These are phyloP conservation scores for Oryza glaberrima DNA, from an alignment of 176 grass and related monocot genomes.

Conservation along the genomic window DNA sequence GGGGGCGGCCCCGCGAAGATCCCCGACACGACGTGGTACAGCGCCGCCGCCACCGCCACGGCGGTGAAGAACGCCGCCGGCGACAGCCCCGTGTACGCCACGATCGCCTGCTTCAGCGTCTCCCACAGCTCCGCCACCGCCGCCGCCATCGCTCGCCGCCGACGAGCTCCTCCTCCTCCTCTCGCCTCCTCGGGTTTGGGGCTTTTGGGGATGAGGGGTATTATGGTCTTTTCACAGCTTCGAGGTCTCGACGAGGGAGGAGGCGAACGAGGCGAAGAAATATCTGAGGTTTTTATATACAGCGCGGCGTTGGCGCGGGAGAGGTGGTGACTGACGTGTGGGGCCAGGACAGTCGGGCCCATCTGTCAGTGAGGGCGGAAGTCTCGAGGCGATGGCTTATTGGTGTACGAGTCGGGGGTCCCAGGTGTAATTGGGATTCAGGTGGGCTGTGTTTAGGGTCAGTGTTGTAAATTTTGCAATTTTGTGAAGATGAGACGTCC, in stretches of 20 bases:
- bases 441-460: neutral
- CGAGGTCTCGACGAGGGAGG: neutral
- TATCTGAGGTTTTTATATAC: slow-evolving; percentile 57
- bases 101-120: slow-evolving; percentile 76
- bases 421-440: neutral
- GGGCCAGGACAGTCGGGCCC: neutral
- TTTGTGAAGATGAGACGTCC: neutral
- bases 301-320: neutral
- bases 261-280: neutral
- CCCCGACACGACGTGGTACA: slow-evolving; percentile 77
- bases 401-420: neutral
- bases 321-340: neutral
- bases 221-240: slow-evolving; percentile 14
- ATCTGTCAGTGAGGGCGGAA: neutral
- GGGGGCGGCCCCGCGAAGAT: slow-evolving; percentile 54
- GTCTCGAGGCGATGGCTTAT: neutral
- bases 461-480: neutral
- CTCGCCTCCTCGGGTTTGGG: neutral
- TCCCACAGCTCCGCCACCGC: slow-evolving; percentile 68
- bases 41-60: slow-evolving; percentile 65
- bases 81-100: slow-evolving; percentile 79
- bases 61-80: slow-evolving; percentile 84
- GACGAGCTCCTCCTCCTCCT: neutral
- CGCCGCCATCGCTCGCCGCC: slow-evolving; percentile 38
- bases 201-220: slow-evolving; percentile 17